Percentiles rank a stretch among this genome's conserved stretches.
These are phyloP conservation scores for Pulveroboletus ravenelii DNA, from an alignment of 768 basidiomycete genomes.

Conservation along the genomic window DNA sequence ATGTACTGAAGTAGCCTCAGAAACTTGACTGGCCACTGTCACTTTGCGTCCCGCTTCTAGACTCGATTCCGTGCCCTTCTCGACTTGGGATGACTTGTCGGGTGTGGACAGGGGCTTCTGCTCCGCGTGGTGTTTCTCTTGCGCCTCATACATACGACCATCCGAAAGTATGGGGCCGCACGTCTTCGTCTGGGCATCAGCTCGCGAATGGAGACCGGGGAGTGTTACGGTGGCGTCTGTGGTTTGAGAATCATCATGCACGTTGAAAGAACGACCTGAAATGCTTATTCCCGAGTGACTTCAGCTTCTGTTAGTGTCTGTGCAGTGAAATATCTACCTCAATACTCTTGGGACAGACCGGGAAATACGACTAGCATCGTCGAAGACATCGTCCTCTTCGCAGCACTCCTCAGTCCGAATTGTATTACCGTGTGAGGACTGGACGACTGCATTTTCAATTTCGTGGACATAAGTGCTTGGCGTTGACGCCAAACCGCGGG, in stretches of 20 bases:
- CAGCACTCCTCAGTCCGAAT: not conserved
- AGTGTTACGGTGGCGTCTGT: not conserved
- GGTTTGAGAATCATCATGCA: not conserved
- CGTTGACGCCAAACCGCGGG: not conserved
- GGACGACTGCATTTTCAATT: not conserved
- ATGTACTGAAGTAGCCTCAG: not conserved
- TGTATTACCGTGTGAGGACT: not conserved
- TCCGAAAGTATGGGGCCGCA: not conserved
- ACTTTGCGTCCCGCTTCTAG: not conserved
- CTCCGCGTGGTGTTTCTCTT: not conserved
- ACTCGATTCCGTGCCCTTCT: not conserved
- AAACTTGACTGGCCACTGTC: not conserved
- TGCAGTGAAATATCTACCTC: not conserved
- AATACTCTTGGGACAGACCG: not conserved
- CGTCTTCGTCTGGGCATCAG: not conserved
- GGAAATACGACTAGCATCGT: not conserved
- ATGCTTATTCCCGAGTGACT: not conserved
- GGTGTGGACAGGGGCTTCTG: not conserved
- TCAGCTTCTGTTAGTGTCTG: constrained; percentile 2
- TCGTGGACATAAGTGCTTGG: not conserved
- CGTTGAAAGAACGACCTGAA: not conserved
- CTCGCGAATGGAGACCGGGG: not conserved
- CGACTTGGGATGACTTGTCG: not conserved
- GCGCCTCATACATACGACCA: not conserved
- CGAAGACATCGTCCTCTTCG: not conserved